Evolutionary conservation across 805 yeast species (phyloP), one percentile per base, ranked within the genome.

Genomic region (Yamadazyma insecticola): DNA sequence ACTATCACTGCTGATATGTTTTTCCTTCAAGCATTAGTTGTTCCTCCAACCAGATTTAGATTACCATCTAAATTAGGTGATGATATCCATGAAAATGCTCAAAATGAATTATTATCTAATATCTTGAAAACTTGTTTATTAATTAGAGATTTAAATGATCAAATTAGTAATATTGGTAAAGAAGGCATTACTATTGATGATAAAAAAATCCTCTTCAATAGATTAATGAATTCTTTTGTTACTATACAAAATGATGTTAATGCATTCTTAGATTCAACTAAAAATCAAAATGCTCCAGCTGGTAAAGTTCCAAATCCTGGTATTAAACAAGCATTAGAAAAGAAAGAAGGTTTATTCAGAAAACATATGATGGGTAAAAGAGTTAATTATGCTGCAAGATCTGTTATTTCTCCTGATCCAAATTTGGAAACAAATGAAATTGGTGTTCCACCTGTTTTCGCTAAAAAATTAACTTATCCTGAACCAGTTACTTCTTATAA

Each of bases 291-390:
- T 50, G 70, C 75, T 9, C 72, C 69, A 27, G 79, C 79, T 15
- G 78, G 82, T 9, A 76, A 79, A 41, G 61, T 75, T 29, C 89
- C 96, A 16, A 74, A 76, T 23, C 99, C 99, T 2, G 99, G 99
- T 67, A 78, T 92, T 50, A 92, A 92, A 57, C 98, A 92, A 69
- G 95, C 96, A 8, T 70, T 92, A 52, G 99, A 92, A 62, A 90
- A 92, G 78, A 92, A 92, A 58, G 99, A 92, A 63, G 99, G 99
- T 56, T 70, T 90, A 43, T 92, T 92, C 72, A 78, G 99, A 70
- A 92, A 90, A 57, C 96, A 92, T 55, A 92, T 92, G 98, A 92
- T 92, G 99, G 99, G 99, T 57, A 92, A 92, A 72, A 88, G 99
- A 70, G 99, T 92, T 38, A 94, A 92, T 59, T 90, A 86, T 53